Conservation (phyloP, 108 stramenopile species). For the Cyclostephanos tholiformis region DNA sequence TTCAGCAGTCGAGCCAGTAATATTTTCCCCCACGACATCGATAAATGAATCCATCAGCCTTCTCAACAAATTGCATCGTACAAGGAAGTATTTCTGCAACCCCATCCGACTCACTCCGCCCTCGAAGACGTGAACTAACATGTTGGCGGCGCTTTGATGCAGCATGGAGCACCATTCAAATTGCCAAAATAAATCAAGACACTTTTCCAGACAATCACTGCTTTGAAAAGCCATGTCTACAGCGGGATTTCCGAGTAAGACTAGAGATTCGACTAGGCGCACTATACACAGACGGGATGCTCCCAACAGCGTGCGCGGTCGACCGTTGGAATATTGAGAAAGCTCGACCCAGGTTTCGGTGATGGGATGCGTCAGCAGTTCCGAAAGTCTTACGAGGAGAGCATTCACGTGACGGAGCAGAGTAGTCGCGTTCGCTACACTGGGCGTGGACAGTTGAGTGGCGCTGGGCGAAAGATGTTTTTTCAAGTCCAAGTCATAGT, state of each 20-base stretch:
- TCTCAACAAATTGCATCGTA: conserved; percentile 76
- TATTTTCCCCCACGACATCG: conserved; percentile 6
- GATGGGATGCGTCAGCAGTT: conserved; percentile 53
- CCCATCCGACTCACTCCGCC: conserved; percentile 68
- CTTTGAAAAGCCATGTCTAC: conserved; percentile 71
- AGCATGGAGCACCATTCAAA: conserved; percentile 96
- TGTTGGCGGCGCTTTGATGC: conserved; percentile 92
- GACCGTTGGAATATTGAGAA: conserved; percentile 60
- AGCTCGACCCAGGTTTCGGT: conserved; percentile 65
- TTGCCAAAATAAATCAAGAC: conserved; percentile 92
- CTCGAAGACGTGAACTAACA: conserved; percentile 91
- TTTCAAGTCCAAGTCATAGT: background rate
- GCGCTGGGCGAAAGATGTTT: background rate
- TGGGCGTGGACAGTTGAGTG: conserved; percentile 11
- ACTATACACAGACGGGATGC: conserved; percentile 80
- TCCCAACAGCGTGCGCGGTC: conserved; percentile 72
- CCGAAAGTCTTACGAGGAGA: conserved; percentile 50
- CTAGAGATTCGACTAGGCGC: conserved; percentile 81
- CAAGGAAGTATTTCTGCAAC: conserved; percentile 87
- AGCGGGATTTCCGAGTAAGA: conserved; percentile 68
- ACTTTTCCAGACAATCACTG: conserved; percentile 74
- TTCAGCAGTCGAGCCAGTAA: background rate
- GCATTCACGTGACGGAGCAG: conserved; percentile 59
- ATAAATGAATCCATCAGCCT: conserved; percentile 87
- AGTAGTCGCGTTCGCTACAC: conserved; percentile 50